These are phyloP conservation scores for Cadophora sp. DNA, from an alignment of 2,329 filamentous ascomycete species.

Conservation along the genomic window DNA sequence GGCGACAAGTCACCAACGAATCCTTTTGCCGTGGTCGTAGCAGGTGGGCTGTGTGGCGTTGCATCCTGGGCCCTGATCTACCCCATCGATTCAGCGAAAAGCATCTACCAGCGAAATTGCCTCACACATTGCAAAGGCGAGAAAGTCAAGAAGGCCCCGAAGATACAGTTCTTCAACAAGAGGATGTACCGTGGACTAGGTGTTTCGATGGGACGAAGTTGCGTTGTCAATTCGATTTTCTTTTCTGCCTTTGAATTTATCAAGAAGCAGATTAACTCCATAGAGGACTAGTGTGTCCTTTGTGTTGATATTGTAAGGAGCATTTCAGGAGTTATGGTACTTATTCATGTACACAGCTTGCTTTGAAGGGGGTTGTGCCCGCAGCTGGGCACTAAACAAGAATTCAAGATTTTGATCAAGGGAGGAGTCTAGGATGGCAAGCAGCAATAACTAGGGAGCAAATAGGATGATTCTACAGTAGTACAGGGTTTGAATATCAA, in stretches of 20 bases:
- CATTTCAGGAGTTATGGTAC: constrained; percentile 16
- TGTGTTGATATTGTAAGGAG: constrained; percentile 1
- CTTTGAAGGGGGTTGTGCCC: not conserved
- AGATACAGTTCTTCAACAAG: constrained; percentile 78
- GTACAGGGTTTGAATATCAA: not conserved
- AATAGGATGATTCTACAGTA: not conserved
- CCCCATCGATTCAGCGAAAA: constrained; percentile 83
- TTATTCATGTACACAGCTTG: constrained; percentile 18
- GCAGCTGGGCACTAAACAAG: not conserved
- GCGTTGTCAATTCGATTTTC: constrained; percentile 86
- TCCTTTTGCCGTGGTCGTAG: constrained; percentile 77
- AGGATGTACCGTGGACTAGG: constrained; percentile 84
- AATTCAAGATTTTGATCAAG: not conserved
- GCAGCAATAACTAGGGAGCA: not conserved
- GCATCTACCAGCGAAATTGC: constrained; percentile 83
- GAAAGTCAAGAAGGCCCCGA: constrained; percentile 67
- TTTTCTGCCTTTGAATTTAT: constrained; percentile 87
- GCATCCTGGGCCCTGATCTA: constrained; percentile 74
- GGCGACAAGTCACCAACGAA: constrained; percentile 77
- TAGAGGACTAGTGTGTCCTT: constrained; percentile 37
- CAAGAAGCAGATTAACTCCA: constrained; percentile 63
- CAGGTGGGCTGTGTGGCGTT: constrained; percentile 82
- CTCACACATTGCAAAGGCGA: constrained; percentile 73
- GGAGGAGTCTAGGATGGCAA: not conserved
- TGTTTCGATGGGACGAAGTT: constrained; percentile 83